Base-by-base conservation (phyloP, 2,329 filamentous ascomycete species). In the Alternaria atra region DNA sequence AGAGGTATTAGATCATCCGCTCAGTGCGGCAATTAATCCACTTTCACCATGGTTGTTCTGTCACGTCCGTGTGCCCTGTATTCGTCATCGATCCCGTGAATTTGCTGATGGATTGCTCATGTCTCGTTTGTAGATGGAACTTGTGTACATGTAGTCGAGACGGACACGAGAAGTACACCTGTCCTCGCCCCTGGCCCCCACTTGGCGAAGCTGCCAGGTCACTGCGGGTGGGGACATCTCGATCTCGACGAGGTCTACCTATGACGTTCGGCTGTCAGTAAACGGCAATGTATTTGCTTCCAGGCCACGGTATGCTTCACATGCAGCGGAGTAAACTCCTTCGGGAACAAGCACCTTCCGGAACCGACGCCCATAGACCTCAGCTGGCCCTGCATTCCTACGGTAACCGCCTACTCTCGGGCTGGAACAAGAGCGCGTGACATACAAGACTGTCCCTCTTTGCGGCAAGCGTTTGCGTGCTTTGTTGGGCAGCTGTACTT, bases 1-100 rank as follows among this genome's bases (percentile, higher is more conserved):
- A 67, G 65, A 71, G 58, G 55, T 61, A 61, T 56, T 67, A 70
- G 69, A 70, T 59, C 58, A 63, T 60, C 61, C 62, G 63, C 65
- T 64, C 64, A 40, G 60, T 53, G 63, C 62, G 62, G 59, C 53
- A 66, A 58, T 66, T 61, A 51, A 69, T 67, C 56, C 60, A 61
- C 47, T 63, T 60, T 50, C 29, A 43, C 35, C 42, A 27, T 40
- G 9, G 17, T 29, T 23, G 34, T 27, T 17, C 20, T n/a, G 34
- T 15, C 7, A 42, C 34, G 51, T 52, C 32, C 20, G 55, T 60
- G 56, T 57, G 35, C 46, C 58, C 55, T 44, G 58, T 54, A 60
- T 44, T 42, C n/a, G 40, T 29, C 34, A 55, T 17, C n/a, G 17
- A 47, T 53, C 52, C 29, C 25, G 54, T 50, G 53, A 52, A 29